These are phyloP conservation scores for Leishmania major DNA, from an alignment of 208 protist species.

Conservation along the genomic window DNA sequence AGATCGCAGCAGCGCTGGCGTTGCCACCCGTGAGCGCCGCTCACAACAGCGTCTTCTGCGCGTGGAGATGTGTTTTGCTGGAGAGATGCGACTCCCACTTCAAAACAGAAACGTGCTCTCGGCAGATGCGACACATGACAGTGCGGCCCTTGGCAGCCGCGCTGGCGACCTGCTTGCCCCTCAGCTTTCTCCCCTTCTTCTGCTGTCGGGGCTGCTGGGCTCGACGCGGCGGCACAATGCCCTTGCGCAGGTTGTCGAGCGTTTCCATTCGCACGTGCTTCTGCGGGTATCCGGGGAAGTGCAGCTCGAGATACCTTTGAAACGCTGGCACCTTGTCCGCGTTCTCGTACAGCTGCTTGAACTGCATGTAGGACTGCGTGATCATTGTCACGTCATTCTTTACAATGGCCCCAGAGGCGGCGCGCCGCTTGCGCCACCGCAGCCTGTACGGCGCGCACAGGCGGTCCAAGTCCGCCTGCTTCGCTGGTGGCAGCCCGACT, in stretches of 20 bases:
- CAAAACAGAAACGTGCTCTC: conserved; percentile 45
- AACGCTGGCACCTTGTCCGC: conserved; percentile 34
- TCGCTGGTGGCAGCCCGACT: conserved; percentile 41
- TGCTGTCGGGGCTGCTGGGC: conserved; percentile 16
- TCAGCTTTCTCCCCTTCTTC: neutral
- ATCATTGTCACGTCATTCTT: conserved; percentile 63
- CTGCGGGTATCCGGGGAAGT: conserved; percentile 74
- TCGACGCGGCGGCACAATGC: conserved; percentile 60
- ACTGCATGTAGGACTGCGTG: conserved; percentile 59
- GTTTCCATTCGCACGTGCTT: conserved; percentile 84
- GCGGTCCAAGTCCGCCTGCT: conserved; percentile 60
- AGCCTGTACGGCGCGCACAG: conserved; percentile 50
- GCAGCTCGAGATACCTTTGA: conserved; percentile 46
- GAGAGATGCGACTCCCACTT: conserved; percentile 55
- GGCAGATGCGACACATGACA: conserved; percentile 81
- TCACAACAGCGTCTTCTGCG: conserved; percentile 6
- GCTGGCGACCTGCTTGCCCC: neutral
- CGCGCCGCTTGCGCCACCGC: conserved; percentile 68
- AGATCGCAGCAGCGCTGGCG: neutral
- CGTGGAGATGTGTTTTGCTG: conserved; percentile 33
- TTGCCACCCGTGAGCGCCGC: neutral
- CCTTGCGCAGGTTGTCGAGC: conserved; percentile 47
- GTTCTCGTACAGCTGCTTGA: conserved; percentile 55
- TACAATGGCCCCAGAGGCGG: conserved; percentile 36
- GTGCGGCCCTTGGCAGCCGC: conserved; percentile 29